Base-by-base conservation (phyloP, 75 land plant genomes). In the Selaginella moellendorffii region DNA sequence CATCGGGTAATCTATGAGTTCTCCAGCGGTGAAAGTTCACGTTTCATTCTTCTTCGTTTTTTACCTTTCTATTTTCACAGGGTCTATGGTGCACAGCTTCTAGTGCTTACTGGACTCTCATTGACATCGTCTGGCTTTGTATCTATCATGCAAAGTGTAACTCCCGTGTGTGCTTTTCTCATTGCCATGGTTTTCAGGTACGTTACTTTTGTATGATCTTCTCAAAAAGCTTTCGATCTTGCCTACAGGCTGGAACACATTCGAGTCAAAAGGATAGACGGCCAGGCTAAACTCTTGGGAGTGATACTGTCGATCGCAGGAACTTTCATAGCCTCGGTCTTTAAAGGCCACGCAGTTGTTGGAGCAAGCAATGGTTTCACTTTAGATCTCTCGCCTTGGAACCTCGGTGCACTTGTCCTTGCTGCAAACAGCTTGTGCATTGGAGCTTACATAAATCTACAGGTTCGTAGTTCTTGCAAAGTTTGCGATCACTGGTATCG, bases 341-440 rank as follows among this genome's bases (percentile, higher is more conserved):
- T 21, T 19, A 56, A 56, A 56, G n/a, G n/a, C n/a, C 17, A 2
- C 8, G 9, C 17, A 25, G 17, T 19, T 56, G 19, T 19, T 56
- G 24, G 24, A 8, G 17, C n/a, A 8, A 56, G n/a, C 59, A 56
- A n/a, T n/a, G n/a, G n/a, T n/a, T n/a, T n/a, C n/a, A n/a, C n/a
- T n/a, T n/a, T 56, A 19, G 59, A 56, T 8, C 14, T 36, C 14
- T 36, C 46, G 14, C 9, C 69, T 1, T 54, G 69, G 69, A 19
- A 54, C 28, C 25, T 67, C 0, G 69, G 69, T 0, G 56, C 69
- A 26, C 27, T 56, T 24, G 1, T 53, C 30, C 56, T 59, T 10
- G 60, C 56, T 30, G 54, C 61, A 20, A 59, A 56, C 24, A 56
- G 59, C 59, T n/a, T 56, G 24, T 56, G 25, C n/a, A 56, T 56